Conservation (phyloP, 1,284 basidiomycete genomes). For the Ganoderma boninense region DNA sequence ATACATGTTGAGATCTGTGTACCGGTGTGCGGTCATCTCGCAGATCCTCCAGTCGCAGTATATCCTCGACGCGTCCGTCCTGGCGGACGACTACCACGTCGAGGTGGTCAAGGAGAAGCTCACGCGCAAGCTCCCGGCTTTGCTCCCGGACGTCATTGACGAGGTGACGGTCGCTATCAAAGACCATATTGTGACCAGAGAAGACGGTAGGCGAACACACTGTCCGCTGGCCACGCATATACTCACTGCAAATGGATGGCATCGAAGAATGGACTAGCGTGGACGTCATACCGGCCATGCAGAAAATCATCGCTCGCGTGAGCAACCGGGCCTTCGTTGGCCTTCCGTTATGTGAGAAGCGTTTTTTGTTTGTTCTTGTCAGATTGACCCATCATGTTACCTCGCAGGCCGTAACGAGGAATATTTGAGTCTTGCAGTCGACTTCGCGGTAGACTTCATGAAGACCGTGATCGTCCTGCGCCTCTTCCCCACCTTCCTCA, state of each 20-base stretch:
- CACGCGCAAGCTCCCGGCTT: slow-evolving; percentile 29
- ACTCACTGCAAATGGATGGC: neutral
- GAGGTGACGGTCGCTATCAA: slow-evolving; percentile 36
- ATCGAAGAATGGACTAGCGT: slow-evolving; percentile 16
- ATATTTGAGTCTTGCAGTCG: slow-evolving; percentile 23
- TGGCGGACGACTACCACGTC: slow-evolving; percentile 38
- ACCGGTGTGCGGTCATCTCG: no score
- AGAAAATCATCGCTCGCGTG: slow-evolving; percentile 21
- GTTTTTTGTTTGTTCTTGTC: neutral
- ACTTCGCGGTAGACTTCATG: slow-evolving; percentile 22
- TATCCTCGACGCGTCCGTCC: slow-evolving; percentile 32
- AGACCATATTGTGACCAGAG: slow-evolving; percentile 24
- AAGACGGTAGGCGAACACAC: neutral
- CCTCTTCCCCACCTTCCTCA: slow-evolving; percentile 15
- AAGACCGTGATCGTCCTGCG: slow-evolving; percentile 12
- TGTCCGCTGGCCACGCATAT: neutral
- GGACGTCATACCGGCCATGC: slow-evolving; percentile 7
- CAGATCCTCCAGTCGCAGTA: slow-evolving; percentile 25
- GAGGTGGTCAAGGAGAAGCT: slow-evolving; percentile 35
- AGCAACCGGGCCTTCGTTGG: slow-evolving; percentile 58
- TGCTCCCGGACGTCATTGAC: slow-evolving; percentile 37
- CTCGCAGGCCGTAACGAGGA: slow-evolving; percentile 22
- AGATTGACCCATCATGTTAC: neutral
- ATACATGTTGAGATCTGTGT: no score
- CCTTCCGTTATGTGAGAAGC: slow-evolving; percentile 43